These are phyloP conservation scores for Trapa incisa DNA, from an alignment of 345 rosid genomes.

Conservation along the genomic window DNA sequence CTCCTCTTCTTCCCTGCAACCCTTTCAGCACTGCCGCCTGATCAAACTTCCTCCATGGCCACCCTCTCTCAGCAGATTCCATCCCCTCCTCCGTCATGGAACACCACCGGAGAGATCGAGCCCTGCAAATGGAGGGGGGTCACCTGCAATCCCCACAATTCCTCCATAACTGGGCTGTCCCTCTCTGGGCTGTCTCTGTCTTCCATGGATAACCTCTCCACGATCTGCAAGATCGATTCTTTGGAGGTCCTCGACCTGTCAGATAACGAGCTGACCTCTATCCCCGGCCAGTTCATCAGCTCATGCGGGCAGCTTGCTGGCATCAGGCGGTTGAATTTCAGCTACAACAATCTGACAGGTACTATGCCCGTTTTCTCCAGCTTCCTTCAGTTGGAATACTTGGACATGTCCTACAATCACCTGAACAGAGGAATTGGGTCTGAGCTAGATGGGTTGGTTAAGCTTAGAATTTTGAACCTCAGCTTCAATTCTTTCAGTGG, in stretches of 20 bases:
- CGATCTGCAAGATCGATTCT: conserved; percentile 41
- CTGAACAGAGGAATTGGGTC: conserved; percentile 23
- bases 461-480: conserved; percentile 41
- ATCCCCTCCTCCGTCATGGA: conserved; percentile 18
- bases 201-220: conserved; percentile 26
- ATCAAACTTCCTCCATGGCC: conserved; percentile 34
- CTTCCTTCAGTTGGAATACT: conserved; percentile 34
- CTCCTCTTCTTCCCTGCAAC: conserved; percentile 15
- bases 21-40: conserved; percentile 19
- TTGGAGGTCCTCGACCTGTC: conserved; percentile 46
- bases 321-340: conserved; percentile 41
- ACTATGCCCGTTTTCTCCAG: conserved; percentile 34
- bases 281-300: conserved; percentile 33
- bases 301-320: conserved; percentile 32
- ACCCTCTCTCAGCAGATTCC: conserved; percentile 18
- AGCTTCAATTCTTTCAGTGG: conserved; percentile 24
- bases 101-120: conserved; percentile 17
- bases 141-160: conserved; percentile 23
- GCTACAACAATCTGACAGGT: conserved; percentile 28
- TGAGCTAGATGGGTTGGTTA: conserved; percentile 35
- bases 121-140: conserved; percentile 56
- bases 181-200: conserved; percentile 29
- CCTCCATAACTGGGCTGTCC: conserved; percentile 22
- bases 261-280: conserved; percentile 29
- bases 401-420: conserved; percentile 46